These are phyloP conservation scores for Chrysanthemum lavandulifolium DNA, from an alignment of 129 eudicot genomes.

Conservation along the genomic window DNA sequence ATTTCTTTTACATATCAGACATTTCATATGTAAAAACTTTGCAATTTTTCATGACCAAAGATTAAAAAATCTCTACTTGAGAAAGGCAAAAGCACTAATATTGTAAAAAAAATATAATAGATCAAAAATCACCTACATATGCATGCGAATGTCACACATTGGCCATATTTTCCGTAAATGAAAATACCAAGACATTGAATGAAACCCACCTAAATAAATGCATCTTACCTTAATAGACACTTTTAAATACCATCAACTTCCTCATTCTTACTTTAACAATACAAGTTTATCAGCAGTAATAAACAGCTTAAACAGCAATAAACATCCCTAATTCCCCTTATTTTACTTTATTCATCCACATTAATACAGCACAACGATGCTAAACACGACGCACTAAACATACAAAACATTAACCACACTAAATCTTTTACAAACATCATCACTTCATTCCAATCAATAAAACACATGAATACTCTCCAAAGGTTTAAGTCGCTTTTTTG, in stretches of 20 bases:
- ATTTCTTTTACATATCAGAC: too few relatives aligned
- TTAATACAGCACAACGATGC: neutral
- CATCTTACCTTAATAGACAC: neutral
- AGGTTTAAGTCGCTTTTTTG: too few relatives aligned
- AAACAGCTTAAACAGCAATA: neutral
- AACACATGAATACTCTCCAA: too few relatives aligned
- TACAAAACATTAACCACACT: neutral
- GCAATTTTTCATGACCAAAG: neutral
- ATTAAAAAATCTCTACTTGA: neutral
- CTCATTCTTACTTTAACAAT: neutral
- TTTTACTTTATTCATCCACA: too few relatives aligned
- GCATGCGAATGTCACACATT: neutral
- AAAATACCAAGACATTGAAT: neutral
- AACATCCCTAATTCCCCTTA: neutral
- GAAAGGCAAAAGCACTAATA: neutral
- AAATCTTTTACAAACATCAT: too few relatives aligned
- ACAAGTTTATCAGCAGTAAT: constrained; percentile 5
- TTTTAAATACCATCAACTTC: neutral
- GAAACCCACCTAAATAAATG: constrained; percentile 3
- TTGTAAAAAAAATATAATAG: neutral
- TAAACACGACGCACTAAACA: constrained; percentile 11
- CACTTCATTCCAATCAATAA: too few relatives aligned
- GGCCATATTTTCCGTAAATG: too few relatives aligned
- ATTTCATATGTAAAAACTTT: neutral
- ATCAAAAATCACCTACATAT: neutral